phyloP scores from a whole-genome alignment of 1,139 yeast genomes.

The Pichia sp. region DNA sequence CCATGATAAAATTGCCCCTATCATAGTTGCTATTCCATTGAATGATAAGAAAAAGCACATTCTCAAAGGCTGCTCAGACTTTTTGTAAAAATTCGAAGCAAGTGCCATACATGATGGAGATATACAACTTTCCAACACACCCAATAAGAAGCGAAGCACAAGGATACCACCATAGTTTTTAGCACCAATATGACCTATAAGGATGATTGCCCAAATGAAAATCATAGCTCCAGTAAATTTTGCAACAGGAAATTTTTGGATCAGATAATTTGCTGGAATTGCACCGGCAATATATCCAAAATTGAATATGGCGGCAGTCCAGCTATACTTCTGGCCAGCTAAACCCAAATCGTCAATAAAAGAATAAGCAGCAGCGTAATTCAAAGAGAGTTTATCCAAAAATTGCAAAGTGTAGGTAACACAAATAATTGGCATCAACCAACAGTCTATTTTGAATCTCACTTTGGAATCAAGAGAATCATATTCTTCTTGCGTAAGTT shows the following conservation, averaged over 20 bases:
- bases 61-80: slow-evolving; percentile 47
- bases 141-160: slow-evolving; percentile 41
- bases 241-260: slow-evolving; percentile 39
- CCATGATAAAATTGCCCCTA: slow-evolving; percentile 24
- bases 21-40: slow-evolving; percentile 37
- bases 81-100: slow-evolving; percentile 49
- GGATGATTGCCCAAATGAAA: slow-evolving; percentile 41
- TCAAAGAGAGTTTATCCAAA: slow-evolving; percentile 41
- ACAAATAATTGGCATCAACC: slow-evolving; percentile 49
- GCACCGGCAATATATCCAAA: slow-evolving; percentile 43
- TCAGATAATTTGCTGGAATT: slow-evolving; percentile 27
- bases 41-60: slow-evolving; percentile 65
- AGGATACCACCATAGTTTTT: slow-evolving; percentile 39
- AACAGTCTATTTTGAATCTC: slow-evolving; percentile 49
- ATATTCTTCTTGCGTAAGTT: slow-evolving; percentile 16
- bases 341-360: slow-evolving; percentile 17
- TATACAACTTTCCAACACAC: slow-evolving; percentile 47
- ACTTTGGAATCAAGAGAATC: slow-evolving; percentile 19
- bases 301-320: slow-evolving; percentile 48
- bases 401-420: slow-evolving; percentile 42
- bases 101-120: slow-evolving; percentile 48
- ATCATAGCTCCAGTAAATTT: slow-evolving; percentile 38
- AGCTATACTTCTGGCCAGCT: slow-evolving; percentile 30
- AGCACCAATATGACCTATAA: slow-evolving; percentile 32
- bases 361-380: slow-evolving; percentile 36